Base-by-base conservation (phyloP, 352 stramenopile species). In the Phytophthora brassicae region DNA sequence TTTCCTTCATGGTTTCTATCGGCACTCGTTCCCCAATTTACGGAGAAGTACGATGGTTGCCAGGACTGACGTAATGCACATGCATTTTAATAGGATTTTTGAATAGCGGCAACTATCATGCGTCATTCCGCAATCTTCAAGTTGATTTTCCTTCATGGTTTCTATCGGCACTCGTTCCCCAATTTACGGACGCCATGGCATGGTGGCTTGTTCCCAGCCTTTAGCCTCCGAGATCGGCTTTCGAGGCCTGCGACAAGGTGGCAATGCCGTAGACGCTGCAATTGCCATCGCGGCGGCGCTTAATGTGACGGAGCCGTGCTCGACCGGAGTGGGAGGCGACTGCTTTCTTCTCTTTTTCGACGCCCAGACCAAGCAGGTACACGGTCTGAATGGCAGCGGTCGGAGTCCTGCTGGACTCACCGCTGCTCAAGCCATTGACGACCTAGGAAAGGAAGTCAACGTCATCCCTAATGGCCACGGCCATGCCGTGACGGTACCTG, bases 271-370 rank as follows among this genome's bases (percentile, higher is more conserved):
- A n/a, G 96, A 99, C 73, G 94, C 96, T 0, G 79, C 81, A 12
- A 83, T 90, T 47, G 79, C 77, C 5, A 56, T 89, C 33, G 79
- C 81, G 19, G 76, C 79, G 23, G 66, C 77, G 36, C 66, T 88
- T 48, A 78, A 75, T 58, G 69, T 91, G 38, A 89, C 81, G 41
- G 81, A 93, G 49, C 84, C 79, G 7, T 87, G 79, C 71, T 91
- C 79, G 14, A 96, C 86, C 2, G 85, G 86, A 49, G 89, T 92
- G 42, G 91, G 76, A 26, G 91, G 91, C 26, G 96, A 99, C 79
- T 97, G 94, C 77, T 99, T 99, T 72, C 74, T 97, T 64, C 86
- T 99, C 26, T 98, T 92, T 74, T 99, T 95, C 66, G 83, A 98
- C 66, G 85, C 88, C 17, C 66, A 72, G 17, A 92, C 67, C 11